Evolutionary conservation across 2,329 filamentous ascomycete genomes (phyloP).

Genomic region (Colletotrichum destructivum): DNA sequence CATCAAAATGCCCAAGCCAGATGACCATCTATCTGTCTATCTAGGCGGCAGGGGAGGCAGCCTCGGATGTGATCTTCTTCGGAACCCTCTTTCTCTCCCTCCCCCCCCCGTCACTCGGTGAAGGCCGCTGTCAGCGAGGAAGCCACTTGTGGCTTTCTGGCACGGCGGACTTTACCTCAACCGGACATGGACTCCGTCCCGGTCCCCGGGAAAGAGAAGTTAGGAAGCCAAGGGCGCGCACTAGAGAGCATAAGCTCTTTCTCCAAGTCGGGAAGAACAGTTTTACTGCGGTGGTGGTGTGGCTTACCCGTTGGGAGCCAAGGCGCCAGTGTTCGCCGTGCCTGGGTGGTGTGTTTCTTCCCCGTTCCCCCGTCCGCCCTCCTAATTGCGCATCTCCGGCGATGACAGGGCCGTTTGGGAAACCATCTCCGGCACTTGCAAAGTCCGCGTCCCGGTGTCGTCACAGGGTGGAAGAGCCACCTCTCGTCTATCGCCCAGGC

Average conservation of each 20-base stretch:
- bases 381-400: slow-evolving; percentile 19
- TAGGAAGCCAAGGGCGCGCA: neutral
- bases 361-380: neutral
- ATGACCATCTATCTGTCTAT: slow-evolving; percentile 1
- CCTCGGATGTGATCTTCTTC: slow-evolving; percentile 6
- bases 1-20: neutral
- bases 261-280: neutral
- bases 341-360: neutral
- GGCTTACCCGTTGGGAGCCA: slow-evolving; percentile 12
- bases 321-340: neutral
- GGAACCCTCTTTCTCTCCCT: neutral
- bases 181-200: slow-evolving; percentile 9
- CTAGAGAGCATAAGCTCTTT: slow-evolving; percentile 13
- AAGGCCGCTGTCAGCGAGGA: slow-evolving; percentile 19
- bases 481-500: slow-evolving; percentile 13
- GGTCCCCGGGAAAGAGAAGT: neutral
- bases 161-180: slow-evolving; percentile 13
- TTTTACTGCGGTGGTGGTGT: neutral
- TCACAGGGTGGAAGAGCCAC: slow-evolving; percentile 15
- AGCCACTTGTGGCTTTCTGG: slow-evolving; percentile 29
- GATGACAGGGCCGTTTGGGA: slow-evolving; percentile 25
- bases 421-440: slow-evolving; percentile 29
- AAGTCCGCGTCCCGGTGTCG: neutral
- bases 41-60: neutral
- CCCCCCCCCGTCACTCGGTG: slow-evolving; percentile 6